A percentile compares a stretch with the other conserved stretches of the same genome.
Conservation (phyloP, 257 asterid species). For the Scutellaria minor region DNA sequence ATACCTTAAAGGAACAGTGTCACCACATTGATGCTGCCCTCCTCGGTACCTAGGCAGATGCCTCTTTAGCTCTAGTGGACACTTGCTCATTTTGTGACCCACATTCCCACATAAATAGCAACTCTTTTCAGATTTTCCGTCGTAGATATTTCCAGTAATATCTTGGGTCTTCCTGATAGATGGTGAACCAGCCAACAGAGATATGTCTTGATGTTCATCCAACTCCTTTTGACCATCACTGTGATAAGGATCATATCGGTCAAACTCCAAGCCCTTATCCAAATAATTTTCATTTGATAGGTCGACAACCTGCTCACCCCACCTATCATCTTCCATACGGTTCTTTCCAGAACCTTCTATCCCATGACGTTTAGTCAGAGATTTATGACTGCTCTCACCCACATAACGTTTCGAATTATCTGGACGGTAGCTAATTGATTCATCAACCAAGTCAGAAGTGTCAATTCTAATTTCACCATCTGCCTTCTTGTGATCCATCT, state of each 20-base stretch:
- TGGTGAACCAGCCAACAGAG: slow-evolving; percentile 30
- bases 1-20: slow-evolving; percentile 29
- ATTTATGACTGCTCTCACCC: slow-evolving; percentile 26
- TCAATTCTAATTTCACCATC: slow-evolving; percentile 37
- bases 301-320: slow-evolving; percentile 48
- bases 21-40: slow-evolving; percentile 22
- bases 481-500: slow-evolving; percentile 30
- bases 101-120: slow-evolving; percentile 47
- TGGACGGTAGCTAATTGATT: slow-evolving; percentile 30
- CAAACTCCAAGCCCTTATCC: slow-evolving; percentile 50
- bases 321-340: slow-evolving; percentile 46
- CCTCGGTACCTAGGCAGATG: slow-evolving; percentile 30
- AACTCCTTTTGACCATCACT: slow-evolving; percentile 44
- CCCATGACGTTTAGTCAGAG: slow-evolving; percentile 29
- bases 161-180: slow-evolving; percentile 28
- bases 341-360: slow-evolving; percentile 37
- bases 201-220: slow-evolving; percentile 25
- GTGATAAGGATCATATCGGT: slow-evolving; percentile 55
- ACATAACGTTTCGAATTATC: slow-evolving; percentile 30
- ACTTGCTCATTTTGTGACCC: slow-evolving; percentile 43
- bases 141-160: slow-evolving; percentile 27
- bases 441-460: slow-evolving; percentile 40
- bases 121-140: slow-evolving; percentile 24
- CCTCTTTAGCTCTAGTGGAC: slow-evolving; percentile 38
- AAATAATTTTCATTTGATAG: slow-evolving; percentile 36